Conservation (phyloP, 75 land plant species). For the Cryptomeria japonica region DNA sequence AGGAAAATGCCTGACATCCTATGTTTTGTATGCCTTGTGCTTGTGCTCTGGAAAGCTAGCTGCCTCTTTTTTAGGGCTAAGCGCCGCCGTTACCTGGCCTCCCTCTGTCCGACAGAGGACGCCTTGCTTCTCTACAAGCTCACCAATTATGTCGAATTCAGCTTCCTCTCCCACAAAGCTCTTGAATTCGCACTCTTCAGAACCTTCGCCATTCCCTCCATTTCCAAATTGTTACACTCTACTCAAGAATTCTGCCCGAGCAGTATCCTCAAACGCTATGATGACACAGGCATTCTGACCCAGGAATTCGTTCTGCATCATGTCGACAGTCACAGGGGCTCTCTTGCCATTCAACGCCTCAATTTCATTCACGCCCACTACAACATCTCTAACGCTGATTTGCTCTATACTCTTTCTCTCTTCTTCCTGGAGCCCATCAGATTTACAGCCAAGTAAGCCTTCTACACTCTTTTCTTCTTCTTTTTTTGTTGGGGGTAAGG, state of each 20-base stretch:
- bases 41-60: background rate
- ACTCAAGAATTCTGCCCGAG: background rate
- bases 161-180: slow-evolving; percentile 20
- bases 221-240: slow-evolving; percentile 15
- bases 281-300: slow-evolving; percentile 27
- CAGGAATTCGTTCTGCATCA: slow-evolving; percentile 20
- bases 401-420: slow-evolving; percentile 17
- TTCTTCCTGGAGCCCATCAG: slow-evolving; percentile 20
- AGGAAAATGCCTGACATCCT: too few relatives aligned
- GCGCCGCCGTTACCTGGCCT: background rate
- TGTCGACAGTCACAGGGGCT: slow-evolving; percentile 26
- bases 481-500: background rate
- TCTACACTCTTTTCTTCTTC: background rate
- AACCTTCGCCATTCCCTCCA: slow-evolving; percentile 32
- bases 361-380: slow-evolving; percentile 28
- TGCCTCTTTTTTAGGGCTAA: background rate
- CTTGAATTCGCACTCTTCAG: slow-evolving; percentile 24
- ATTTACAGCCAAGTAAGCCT: slow-evolving; percentile 12
- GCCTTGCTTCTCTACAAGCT: background rate
- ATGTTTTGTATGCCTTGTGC: background rate
- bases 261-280: slow-evolving; percentile 8
- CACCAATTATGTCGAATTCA: slow-evolving; percentile 24
- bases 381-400: slow-evolving; percentile 23
- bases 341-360: slow-evolving; percentile 25
- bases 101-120: background rate